Base-by-base conservation (phyloP, 106 monocot species). In the Allium sativum region DNA sequence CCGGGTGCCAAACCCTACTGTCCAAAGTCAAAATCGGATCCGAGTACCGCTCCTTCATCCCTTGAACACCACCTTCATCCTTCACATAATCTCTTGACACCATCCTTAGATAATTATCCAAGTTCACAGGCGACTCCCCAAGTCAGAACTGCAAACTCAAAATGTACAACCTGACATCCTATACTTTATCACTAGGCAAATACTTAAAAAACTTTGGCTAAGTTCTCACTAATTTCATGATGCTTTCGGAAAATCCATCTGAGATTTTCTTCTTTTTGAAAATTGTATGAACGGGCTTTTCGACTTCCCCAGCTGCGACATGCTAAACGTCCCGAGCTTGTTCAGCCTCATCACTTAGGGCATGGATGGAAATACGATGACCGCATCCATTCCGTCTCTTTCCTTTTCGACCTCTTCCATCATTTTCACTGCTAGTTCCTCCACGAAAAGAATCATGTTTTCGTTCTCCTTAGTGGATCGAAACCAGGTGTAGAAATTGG, bases 121-220 rank as follows among this genome's bases (percentile, higher is more conserved):
- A 67, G 21, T 87, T 87, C 20, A 82, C 87, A 0, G 82, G 79
- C 41, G 87, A 82, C 7, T 79, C 87, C 31, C 87, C 82, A 52
- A 87, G 87, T 82, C 87, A 87, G 65, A 87, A 87, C 67, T 87
- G 87, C 60, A 87, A 73, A 57, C 87, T 82, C 51, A 87, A 73
- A n/a, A 87, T 87, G 64, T 87, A 87, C 42, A 82, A 73, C 59
- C 87, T 64, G 4, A 82, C 87, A 60, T 87, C 87, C 71, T 77
- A 76, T 10, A 79, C 87, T 58, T 79, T 87, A 62, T 87, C 87
- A 61, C 87, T 87, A 8, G 87, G 82, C 14, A 87, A 56, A 48
- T 87, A 87, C 76, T 87, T 87, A 43, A 87, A 71, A 7, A 87
- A 82, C 55, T 87, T 87, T 10, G 87, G 87, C 43, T 82, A 65